These are phyloP conservation scores for Tolypocladium sp. DNA, from an alignment of 2,329 filamentous ascomycete species.

Conservation along the genomic window DNA sequence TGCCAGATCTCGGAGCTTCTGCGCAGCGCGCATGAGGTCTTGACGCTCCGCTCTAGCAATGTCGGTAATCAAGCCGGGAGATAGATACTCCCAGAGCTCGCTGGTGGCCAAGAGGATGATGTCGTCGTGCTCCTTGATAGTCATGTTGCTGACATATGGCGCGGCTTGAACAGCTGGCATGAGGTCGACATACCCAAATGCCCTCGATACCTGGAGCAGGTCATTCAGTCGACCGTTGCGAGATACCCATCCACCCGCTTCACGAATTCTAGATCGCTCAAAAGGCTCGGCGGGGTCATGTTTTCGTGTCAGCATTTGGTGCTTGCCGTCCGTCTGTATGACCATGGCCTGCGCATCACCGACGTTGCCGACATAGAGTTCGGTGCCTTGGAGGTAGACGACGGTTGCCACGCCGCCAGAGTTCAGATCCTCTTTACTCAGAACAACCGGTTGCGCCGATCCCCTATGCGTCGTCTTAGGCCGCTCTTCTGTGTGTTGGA, in stretches of 20 bases:
- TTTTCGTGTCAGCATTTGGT: conserved; percentile 78
- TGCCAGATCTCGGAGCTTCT: conserved; percentile 88
- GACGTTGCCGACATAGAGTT: conserved; percentile 90
- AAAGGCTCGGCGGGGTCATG: conserved; percentile 83
- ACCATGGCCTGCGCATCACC: conserved; percentile 94
- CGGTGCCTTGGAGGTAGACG: conserved; percentile 78
- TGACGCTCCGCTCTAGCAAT: conserved; percentile 77
- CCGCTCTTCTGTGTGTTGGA: conserved; percentile 70
- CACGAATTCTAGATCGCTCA: conserved; percentile 82
- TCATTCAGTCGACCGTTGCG: conserved; percentile 92
- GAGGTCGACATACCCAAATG: conserved; percentile 88
- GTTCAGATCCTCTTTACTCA: conserved; percentile 81
- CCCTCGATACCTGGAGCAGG: conserved; percentile 78
- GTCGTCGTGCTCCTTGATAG: conserved; percentile 80
- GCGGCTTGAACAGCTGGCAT: conserved; percentile 91
- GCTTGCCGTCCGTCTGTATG: conserved; percentile 77
- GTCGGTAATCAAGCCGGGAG: conserved; percentile 83
- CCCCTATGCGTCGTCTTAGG: conserved; percentile 58
- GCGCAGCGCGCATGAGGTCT: conserved; percentile 89
- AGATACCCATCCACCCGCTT: conserved; percentile 92
- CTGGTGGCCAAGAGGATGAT: conserved; percentile 85
- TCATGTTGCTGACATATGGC: conserved; percentile 70
- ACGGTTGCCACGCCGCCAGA: conserved; percentile 90
- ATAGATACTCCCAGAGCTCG: conserved; percentile 92
- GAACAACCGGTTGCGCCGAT: conserved; percentile 61